phyloP scores from a whole-genome alignment of 768 basidiomycete species.

The Exidia glandulosa region DNA sequence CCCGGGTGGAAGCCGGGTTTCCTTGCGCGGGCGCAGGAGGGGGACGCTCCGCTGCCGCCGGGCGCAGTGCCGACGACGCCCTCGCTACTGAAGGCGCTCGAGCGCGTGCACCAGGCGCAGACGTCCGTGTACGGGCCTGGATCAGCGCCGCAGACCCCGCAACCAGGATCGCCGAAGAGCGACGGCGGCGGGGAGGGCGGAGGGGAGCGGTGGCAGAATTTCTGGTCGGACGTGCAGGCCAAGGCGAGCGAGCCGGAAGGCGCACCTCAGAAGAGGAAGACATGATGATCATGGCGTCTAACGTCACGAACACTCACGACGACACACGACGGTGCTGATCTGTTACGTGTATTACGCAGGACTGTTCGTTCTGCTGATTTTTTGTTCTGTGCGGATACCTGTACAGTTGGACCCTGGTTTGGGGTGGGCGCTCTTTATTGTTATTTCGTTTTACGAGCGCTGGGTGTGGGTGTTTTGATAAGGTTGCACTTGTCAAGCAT shows the following conservation, averaged over 20 bases:
- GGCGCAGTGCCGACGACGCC: constrained; percentile 51
- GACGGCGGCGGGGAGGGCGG: constrained; percentile 2
- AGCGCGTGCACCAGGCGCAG: constrained; percentile 47
- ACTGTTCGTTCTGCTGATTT: no score
- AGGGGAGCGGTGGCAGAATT: constrained; percentile 26
- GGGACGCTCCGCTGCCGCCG: constrained; percentile 11
- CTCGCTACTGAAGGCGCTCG: constrained; percentile 51
- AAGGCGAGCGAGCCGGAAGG: constrained; percentile 12
- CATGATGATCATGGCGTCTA: neutral
- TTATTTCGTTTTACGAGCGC: no score
- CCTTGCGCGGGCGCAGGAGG: constrained; percentile 23
- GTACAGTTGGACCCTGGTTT: no score
- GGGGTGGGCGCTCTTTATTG: no score
- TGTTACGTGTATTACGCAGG: no score
- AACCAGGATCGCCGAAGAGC: constrained; percentile 1
- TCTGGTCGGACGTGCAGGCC: constrained; percentile 34
- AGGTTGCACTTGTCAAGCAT: no score
- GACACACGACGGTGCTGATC: no score
- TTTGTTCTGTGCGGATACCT: no score
- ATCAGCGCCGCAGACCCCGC: constrained; percentile 1
- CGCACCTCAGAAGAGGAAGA: neutral
- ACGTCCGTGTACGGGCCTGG: constrained; percentile 31
- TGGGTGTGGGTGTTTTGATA: no score
- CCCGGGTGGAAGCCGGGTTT: constrained; percentile 41
- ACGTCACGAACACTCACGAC: no score